Percentiles rank a stretch among this genome's conserved stretches.
Conservation (phyloP, 108 stramenopile species). For the Pseudonitzschia multistriata region DNA sequence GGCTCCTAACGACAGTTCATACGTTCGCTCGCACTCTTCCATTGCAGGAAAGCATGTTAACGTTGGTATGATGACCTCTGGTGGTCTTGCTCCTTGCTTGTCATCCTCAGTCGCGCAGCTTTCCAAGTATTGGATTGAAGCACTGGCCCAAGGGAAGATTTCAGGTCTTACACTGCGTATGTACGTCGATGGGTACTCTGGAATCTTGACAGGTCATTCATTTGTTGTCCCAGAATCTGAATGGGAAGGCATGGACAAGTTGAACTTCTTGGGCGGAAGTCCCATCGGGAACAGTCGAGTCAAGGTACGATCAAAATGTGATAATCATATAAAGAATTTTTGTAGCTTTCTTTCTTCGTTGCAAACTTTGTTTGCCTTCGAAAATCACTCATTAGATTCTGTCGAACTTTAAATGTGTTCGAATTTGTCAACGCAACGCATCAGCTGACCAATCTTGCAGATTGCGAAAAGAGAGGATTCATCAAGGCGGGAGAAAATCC, state of each 20-base stretch:
- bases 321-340: not conserved
- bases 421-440: no score
- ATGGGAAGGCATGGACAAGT: constrained; percentile 49
- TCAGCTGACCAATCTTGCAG: constrained; percentile 84
- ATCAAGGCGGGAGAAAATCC: constrained; percentile 75
- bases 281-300: constrained; percentile 92
- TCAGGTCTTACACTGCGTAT: constrained; percentile 74
- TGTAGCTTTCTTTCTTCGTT: not conserved
- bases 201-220: constrained; percentile 79
- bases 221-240: constrained; percentile 62
- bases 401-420: not conserved
- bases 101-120: constrained; percentile 73
- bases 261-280: constrained; percentile 82
- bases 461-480: constrained; percentile 83
- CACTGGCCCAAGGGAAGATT: constrained; percentile 71
- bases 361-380: not conserved
- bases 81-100: constrained; percentile 90
- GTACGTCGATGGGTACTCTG: constrained; percentile 89
- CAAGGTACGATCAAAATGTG: constrained; percentile 58
- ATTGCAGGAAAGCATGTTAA: constrained; percentile 59
- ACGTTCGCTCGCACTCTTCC: constrained; percentile 17
- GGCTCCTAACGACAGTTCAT: not conserved
- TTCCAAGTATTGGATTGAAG: constrained; percentile 66
- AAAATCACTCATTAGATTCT: constrained; percentile 5
- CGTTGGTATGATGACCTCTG: constrained; percentile 91